Conservation (phyloP, 2,329 filamentous ascomycete species). For the Talaromyces sp. region DNA sequence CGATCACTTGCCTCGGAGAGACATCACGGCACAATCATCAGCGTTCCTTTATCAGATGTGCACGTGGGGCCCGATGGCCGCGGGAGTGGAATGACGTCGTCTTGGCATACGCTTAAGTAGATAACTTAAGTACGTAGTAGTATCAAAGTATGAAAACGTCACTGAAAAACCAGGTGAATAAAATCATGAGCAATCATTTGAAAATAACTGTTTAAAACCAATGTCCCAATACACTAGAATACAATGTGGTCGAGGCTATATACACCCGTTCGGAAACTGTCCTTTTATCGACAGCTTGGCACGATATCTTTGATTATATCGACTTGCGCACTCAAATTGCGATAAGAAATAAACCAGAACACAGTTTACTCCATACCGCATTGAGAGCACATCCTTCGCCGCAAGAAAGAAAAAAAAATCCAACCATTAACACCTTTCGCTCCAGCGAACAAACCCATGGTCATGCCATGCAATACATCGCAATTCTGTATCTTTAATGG, state of each 20-base stretch:
- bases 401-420: neutral
- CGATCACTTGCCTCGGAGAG: neutral
- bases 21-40: neutral
- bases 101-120: neutral
- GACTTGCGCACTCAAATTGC: neutral
- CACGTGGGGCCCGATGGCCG: neutral
- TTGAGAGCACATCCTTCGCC: neutral
- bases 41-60: neutral
- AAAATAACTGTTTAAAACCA: neutral
- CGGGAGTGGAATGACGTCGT: constrained; percentile 1
- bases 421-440: neutral
- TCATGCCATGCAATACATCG: neutral
- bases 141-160: neutral
- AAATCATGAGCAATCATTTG: neutral
- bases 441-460: neutral
- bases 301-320: neutral
- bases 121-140: no score
- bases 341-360: neutral
- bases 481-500: neutral
- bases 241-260: constrained; percentile 11
- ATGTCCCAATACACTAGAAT: constrained; percentile 7
- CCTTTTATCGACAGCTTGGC: neutral
- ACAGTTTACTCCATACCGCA: neutral
- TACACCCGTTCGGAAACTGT: constrained; percentile 2
- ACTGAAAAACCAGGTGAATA: neutral